These are phyloP conservation scores for Penicillium sp. DNA, from an alignment of 2,329 filamentous ascomycete species.

Conservation along the genomic window DNA sequence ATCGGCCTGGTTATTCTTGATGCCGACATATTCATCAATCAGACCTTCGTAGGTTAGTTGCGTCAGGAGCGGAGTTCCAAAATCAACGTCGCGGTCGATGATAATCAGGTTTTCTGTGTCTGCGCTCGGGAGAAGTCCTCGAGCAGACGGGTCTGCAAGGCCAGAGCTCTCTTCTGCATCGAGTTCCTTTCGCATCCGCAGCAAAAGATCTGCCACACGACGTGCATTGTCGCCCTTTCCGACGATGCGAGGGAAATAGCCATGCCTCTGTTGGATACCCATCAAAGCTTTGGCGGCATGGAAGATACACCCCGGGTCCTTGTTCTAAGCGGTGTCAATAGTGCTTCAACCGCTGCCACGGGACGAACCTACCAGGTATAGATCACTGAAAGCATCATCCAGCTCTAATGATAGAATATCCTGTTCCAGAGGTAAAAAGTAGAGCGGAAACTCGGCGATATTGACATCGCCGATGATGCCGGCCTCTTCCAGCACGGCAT, in stretches of 20 bases:
- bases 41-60: constrained; percentile 96
- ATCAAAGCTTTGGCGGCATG: constrained; percentile 87
- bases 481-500: constrained; percentile 85
- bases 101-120: constrained; percentile 87
- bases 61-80: constrained; percentile 84
- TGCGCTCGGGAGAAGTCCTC: constrained; percentile 75
- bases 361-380: constrained; percentile 63
- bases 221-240: constrained; percentile 95
- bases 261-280: constrained; percentile 86
- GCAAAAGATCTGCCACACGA: constrained; percentile 76
- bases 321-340: constrained; percentile 50
- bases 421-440: constrained; percentile 86
- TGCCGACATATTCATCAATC: constrained; percentile 87
- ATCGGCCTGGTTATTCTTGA: constrained; percentile 87
- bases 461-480: constrained; percentile 90
- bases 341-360: background rate
- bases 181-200: constrained; percentile 87
- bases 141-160: constrained; percentile 50
- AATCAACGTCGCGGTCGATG: constrained; percentile 91
- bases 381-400: constrained; percentile 76
- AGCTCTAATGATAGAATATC: constrained; percentile 89
- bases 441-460: constrained; percentile 78
- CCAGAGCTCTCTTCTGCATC: constrained; percentile 71
- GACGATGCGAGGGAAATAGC: constrained; percentile 87
- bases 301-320: constrained; percentile 87